Percentiles rank a stretch among this genome's conserved stretches.
Evolutionary conservation across 2,329 filamentous ascomycete species (phyloP).

Genomic region (Ophiocordyceps camponoti-rufipedis): DNA sequence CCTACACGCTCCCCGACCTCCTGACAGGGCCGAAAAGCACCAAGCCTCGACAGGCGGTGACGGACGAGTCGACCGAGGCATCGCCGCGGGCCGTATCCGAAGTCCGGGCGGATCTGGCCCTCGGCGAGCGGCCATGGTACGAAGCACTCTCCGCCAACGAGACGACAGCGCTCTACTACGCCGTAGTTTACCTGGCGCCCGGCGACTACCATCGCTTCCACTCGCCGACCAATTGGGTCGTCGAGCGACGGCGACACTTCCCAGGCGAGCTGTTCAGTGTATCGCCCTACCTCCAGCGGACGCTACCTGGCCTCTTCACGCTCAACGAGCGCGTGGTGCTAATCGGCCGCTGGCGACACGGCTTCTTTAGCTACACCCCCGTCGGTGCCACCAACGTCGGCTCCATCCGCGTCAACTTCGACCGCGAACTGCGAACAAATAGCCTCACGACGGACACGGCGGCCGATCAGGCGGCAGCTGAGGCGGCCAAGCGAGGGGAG

Average conservation of each 20-base stretch:
- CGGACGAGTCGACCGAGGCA: conserved; percentile 52
- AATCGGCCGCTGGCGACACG: conserved; percentile 85
- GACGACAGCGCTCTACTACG: conserved; percentile 71
- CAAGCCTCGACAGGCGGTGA: conserved; percentile 28
- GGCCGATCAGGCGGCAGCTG: conserved; percentile 69
- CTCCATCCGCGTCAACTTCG: conserved; percentile 93
- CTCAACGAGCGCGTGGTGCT: conserved; percentile 92
- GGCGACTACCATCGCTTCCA: conserved; percentile 99
- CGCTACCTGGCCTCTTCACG: conserved; percentile 84
- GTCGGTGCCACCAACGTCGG: conserved; percentile 96
- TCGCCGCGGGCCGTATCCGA: conserved; percentile 60
- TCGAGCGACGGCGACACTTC: conserved; percentile 88
- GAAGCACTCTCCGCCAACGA: conserved; percentile 41
- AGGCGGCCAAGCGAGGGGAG: conserved; percentile 59
- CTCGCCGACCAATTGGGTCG: conserved; percentile 88
- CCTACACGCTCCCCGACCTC: conserved; percentile 77
- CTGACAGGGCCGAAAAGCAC: conserved; percentile 50
- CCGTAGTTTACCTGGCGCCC: conserved; percentile 86
- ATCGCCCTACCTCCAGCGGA: conserved; percentile 84
- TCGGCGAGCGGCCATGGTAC: conserved; percentile 54
- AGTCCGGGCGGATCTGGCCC: conserved; percentile 68
- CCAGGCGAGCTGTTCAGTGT: conserved; percentile 92
- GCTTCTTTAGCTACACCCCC: conserved; percentile 91
- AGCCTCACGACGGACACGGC: conserved; percentile 81
- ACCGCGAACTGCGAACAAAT: conserved; percentile 84